A percentile compares a stretch with the other conserved stretches of the same genome.
Conservation (phyloP, 2,329 filamentous ascomycete species). For the Fusarium sp. region DNA sequence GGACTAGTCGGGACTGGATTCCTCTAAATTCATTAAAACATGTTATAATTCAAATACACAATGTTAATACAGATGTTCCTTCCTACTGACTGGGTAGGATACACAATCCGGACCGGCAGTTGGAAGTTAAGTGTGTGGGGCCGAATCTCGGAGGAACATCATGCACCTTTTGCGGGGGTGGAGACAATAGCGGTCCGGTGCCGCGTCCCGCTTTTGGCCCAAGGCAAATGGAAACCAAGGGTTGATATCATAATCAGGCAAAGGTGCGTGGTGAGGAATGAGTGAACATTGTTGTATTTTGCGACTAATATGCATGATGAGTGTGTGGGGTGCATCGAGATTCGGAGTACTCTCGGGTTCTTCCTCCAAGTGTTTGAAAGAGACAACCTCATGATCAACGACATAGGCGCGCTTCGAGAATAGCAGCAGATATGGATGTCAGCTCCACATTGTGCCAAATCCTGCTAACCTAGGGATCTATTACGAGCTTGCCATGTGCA, state of each 20-base stretch:
- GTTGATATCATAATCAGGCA: not conserved
- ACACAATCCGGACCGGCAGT: constrained; percentile 5
- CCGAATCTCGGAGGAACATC: constrained; percentile 6
- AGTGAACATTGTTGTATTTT: no score
- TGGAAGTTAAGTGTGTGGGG: constrained; percentile 8
- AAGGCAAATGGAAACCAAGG: not conserved
- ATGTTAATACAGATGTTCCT: no score
- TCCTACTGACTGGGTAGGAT: not conserved
- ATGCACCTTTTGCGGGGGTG: constrained; percentile 2
- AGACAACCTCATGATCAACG: constrained; percentile 7
- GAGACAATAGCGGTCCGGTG: constrained; percentile 13
- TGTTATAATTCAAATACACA: no score
- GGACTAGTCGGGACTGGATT: no score
- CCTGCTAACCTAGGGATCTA: not conserved
- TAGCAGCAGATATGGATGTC: not conserved
- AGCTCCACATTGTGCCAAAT: constrained; percentile 13
- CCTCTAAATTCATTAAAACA: no score
- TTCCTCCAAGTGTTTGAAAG: not conserved
- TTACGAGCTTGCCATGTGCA: not conserved
- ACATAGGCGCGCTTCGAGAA: constrained; percentile 19
- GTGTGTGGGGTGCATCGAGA: not conserved
- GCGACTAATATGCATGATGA: not conserved
- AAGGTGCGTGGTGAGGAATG: no score
- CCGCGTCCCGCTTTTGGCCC: constrained; percentile 6
- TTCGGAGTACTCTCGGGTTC: constrained; percentile 39